A percentile compares a stretch with the other conserved stretches of the same genome.
These are phyloP conservation scores for Hanseniaspora opuntiae DNA, from an alignment of 805 yeast species.

Conservation along the genomic window DNA sequence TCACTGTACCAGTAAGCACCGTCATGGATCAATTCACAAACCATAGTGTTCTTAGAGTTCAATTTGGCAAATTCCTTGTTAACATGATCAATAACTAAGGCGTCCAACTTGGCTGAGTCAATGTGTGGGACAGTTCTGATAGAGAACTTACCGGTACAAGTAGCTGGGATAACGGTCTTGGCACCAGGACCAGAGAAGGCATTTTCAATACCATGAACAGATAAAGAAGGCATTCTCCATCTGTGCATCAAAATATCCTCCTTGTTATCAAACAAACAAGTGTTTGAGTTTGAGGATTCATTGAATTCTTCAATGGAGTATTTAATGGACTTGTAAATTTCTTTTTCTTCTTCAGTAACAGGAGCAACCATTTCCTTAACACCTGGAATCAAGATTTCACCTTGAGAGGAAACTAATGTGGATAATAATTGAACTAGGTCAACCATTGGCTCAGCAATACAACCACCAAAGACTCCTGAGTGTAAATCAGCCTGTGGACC, in stretches of 20 bases:
- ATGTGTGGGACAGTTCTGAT: constrained; percentile 96
- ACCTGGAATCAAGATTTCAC: constrained; percentile 79
- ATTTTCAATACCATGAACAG: constrained; percentile 94
- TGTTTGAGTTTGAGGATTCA: constrained; percentile 76
- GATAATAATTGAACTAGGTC: constrained; percentile 72
- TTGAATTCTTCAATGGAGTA: constrained; percentile 74
- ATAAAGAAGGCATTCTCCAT: constrained; percentile 96
- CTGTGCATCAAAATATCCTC: constrained; percentile 88
- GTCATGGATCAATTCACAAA: constrained; percentile 72
- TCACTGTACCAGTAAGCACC: constrained; percentile 95
- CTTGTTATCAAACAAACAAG: constrained; percentile 63
- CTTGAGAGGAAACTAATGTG: constrained; percentile 63
- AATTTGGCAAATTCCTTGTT: constrained; percentile 51
- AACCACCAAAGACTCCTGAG: constrained; percentile 95
- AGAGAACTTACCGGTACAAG: constrained; percentile 86
- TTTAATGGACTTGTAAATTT: constrained; percentile 72
- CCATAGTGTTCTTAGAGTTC: constrained; percentile 61
- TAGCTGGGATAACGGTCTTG: constrained; percentile 94
- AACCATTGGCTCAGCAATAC: constrained; percentile 92
- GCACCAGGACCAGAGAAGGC: constrained; percentile 94
- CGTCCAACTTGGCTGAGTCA: constrained; percentile 62
- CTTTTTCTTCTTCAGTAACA: constrained; percentile 64
- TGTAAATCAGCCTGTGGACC: constrained; percentile 98
- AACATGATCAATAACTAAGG: constrained; percentile 61
- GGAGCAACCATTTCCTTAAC: constrained; percentile 91